Base-by-base conservation (phyloP, 1,284 basidiomycete genomes). In the Mycena citricolor region DNA sequence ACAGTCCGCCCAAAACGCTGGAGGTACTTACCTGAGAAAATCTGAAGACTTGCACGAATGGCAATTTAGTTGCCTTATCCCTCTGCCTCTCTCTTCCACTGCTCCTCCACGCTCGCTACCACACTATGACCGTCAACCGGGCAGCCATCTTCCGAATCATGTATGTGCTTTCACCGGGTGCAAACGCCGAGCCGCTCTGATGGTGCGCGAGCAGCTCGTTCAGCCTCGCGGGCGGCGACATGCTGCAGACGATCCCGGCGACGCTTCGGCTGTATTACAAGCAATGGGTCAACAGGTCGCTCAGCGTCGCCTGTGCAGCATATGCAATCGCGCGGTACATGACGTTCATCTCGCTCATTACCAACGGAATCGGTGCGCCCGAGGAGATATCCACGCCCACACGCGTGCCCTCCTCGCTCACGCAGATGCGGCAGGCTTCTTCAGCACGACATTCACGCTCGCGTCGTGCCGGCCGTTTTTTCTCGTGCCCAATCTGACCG, bases 211-310 rank as follows among this genome's bases (percentile, higher is more conserved):
- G n/a, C 32, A 47, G 44, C 32, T 47, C 44, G 14, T 47, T 42
- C 39, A 42, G 39, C 2, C 25, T 52, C 10, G 50, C 47, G 8
- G 50, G 38, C 8, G 50, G 30, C 8, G 50, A 53, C 26, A 34
- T 53, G 14, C 6, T 47, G 4, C 52, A 54, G 20, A 54, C 52
- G 6, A 51, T 47, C 20, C 52, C 49, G 4, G 37, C n/a, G 5
- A 53, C 51, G 3, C 39, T 20, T 8, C 22, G 16, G 11, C 17
- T 54, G 22, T 54, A 54, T 42, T 37, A 26, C 30, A 44, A 34
- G 33, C 52, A 54, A 28, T 51, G 48, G 52, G 30, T 19, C 20
- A 39, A 32, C 8, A 13, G 48, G 10, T 42, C 16, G 19, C 22
- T 51, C 2, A 51, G 38, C 17, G n/a, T 39, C 4, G 13, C 36